Conservation (phyloP, 176 grass and related monocot genomes). For the Tillandsia fasciculata region DNA sequence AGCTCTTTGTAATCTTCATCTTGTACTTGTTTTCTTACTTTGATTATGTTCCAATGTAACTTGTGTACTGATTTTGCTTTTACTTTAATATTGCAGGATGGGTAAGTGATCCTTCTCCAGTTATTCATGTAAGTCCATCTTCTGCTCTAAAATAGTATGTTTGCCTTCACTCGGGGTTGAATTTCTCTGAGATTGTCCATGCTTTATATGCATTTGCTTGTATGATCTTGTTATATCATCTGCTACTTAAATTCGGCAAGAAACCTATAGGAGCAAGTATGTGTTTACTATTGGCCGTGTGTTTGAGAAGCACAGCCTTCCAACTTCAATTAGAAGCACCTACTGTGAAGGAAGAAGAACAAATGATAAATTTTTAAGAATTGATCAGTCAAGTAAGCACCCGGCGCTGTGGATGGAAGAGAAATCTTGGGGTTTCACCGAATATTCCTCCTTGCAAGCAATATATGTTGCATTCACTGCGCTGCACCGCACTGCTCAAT, state of each 20-base stretch:
- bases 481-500: not conserved
- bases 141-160: not conserved
- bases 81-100: conserved; percentile 48
- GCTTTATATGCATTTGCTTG: not conserved
- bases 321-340: too few relatives aligned
- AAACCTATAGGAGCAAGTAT: too few relatives aligned
- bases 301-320: not conserved
- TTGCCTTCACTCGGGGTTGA: not conserved
- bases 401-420: too few relatives aligned
- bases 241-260: too few relatives aligned
- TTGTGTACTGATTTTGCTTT: not conserved
- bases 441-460: too few relatives aligned
- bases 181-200: not conserved
- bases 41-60: not conserved
- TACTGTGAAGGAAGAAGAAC: too few relatives aligned
- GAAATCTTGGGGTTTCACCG: too few relatives aligned
- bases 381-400: not conserved
- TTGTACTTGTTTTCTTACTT: not conserved
- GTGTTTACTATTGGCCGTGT: not conserved
- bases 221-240: not conserved
- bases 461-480: not conserved
- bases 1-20: not conserved
- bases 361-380: not conserved
- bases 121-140: not conserved
- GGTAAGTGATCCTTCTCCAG: conserved; percentile 37